Evolutionary conservation across 208 protist genomes (phyloP).

Genomic region (Trypanosoma congolense): DNA sequence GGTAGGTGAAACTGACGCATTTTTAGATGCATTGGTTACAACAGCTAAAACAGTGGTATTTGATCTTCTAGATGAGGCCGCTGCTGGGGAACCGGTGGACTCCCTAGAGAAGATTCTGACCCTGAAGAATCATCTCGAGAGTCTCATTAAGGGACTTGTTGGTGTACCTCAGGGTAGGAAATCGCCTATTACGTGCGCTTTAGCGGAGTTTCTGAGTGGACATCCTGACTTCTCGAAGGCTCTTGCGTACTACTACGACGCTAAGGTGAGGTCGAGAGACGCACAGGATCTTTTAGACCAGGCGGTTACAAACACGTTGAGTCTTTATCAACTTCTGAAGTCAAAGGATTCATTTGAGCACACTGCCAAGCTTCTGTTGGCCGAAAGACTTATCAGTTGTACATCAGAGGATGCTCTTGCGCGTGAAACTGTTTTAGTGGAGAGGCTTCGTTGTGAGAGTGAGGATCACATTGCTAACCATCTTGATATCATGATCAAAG

Average conservation of each 20-base stretch:
- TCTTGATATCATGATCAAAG: constrained; percentile 68
- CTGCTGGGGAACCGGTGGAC: not conserved
- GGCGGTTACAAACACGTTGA: constrained; percentile 31
- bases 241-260: constrained; percentile 58
- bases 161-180: constrained; percentile 1
- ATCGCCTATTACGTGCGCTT: constrained; percentile 12
- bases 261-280: constrained; percentile 26
- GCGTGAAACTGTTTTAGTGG: constrained; percentile 43
- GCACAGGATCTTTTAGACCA: constrained; percentile 16
- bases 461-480: constrained; percentile 45
- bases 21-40: constrained; percentile 13
- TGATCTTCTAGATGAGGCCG: constrained; percentile 8
- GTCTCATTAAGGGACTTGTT: constrained; percentile 12
- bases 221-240: constrained; percentile 39
- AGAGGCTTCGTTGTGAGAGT: constrained; percentile 41
- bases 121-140: constrained; percentile 10
- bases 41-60: constrained; percentile 13
- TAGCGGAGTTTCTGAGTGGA: constrained; percentile 36
- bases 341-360: constrained; percentile 70
- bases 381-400: constrained; percentile 48
- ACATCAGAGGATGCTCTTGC: constrained; percentile 34
- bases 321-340: constrained; percentile 45
- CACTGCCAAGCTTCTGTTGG: constrained; percentile 45
- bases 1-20: constrained; percentile 15
- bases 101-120: constrained; percentile 16